phyloP scores from a whole-genome alignment of 202 grass and related monocot species.

The Saccharum hybrid region DNA sequence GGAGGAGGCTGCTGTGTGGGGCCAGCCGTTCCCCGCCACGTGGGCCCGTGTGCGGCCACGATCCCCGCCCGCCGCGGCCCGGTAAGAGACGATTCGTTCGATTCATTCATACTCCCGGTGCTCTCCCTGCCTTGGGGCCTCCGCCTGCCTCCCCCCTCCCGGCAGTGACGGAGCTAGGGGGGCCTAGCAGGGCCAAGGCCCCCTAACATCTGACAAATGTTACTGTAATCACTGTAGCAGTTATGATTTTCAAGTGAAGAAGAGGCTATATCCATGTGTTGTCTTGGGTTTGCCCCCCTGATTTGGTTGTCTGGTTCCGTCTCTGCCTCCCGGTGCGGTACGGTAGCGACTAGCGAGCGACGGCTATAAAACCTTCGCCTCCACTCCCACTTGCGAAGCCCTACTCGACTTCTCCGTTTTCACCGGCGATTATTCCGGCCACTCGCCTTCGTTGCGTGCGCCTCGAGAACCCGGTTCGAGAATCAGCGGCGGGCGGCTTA shows the following conservation, averaged over 20 bases:
- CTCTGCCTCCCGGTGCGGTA: too few species aligned
- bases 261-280: too few species aligned
- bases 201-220: too few species aligned
- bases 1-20: background rate
- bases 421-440: background rate
- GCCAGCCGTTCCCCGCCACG: background rate
- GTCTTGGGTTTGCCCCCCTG: too few species aligned
- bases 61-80: constrained; percentile 24
- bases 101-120: background rate
- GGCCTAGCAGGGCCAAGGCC: too few species aligned
- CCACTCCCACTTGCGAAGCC: background rate
- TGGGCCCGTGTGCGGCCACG: background rate
- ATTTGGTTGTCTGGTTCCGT: too few species aligned
- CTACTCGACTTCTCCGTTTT: background rate
- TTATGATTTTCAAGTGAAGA: too few species aligned
- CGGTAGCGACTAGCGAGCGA: background rate
- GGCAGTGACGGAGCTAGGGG: too few species aligned
- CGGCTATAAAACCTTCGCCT: constrained; percentile 50
- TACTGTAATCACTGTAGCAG: too few species aligned
- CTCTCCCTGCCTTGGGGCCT: background rate
- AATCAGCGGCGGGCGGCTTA: background rate
- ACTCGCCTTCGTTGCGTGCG: constrained; percentile 9
- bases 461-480: constrained; percentile 7
- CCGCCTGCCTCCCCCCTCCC: background rate
- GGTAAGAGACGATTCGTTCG: background rate